These are phyloP conservation scores for Fusarium liriodendri DNA, from an alignment of 2,329 filamentous ascomycete species.

Conservation along the genomic window DNA sequence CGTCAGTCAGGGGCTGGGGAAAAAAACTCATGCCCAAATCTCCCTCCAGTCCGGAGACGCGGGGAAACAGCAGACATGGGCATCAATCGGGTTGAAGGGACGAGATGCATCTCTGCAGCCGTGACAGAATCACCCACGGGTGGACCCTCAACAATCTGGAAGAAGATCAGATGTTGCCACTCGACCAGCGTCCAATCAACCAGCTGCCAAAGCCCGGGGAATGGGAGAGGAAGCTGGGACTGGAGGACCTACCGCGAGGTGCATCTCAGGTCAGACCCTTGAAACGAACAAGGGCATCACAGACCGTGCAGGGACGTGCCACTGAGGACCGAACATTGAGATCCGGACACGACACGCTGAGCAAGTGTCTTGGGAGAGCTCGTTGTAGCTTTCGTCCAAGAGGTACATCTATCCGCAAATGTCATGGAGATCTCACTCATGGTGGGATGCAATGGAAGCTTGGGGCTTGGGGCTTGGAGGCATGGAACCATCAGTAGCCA, in stretches of 20 bases:
- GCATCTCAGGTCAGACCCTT: slow-evolving; percentile 29
- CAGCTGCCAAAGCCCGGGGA: slow-evolving; percentile 1
- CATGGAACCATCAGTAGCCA: slow-evolving; percentile 13
- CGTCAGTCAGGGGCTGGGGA: background rate
- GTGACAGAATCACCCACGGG: slow-evolving; percentile 24
- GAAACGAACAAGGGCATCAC: slow-evolving; percentile 21
- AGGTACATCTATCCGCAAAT: slow-evolving; percentile 35
- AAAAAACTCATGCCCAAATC: slow-evolving; percentile 9
- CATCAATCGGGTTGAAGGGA: slow-evolving; percentile 31
- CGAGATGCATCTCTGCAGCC: slow-evolving; percentile 19
- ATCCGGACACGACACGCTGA: slow-evolving; percentile 5
- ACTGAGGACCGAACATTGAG: slow-evolving; percentile 10
- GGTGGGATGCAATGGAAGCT: slow-evolving; percentile 14
- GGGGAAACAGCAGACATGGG: background rate
- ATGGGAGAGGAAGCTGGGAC: slow-evolving; percentile 29
- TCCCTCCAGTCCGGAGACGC: slow-evolving; percentile 28
- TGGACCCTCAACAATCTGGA: slow-evolving; percentile 37
- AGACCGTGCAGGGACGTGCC: slow-evolving; percentile 18
- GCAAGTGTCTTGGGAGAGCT: background rate
- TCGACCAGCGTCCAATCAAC: slow-evolving; percentile 30
- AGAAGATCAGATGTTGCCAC: slow-evolving; percentile 30
- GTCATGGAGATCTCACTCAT: slow-evolving; percentile 7
- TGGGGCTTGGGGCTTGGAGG: slow-evolving; percentile 5
- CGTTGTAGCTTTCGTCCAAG: slow-evolving; percentile 6
- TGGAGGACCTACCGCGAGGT: slow-evolving; percentile 16